Percentiles rank a stretch among this genome's conserved stretches.
These are phyloP conservation scores for Mrakia frigida DNA, from an alignment of 768 basidiomycete genomes.

Conservation along the genomic window DNA sequence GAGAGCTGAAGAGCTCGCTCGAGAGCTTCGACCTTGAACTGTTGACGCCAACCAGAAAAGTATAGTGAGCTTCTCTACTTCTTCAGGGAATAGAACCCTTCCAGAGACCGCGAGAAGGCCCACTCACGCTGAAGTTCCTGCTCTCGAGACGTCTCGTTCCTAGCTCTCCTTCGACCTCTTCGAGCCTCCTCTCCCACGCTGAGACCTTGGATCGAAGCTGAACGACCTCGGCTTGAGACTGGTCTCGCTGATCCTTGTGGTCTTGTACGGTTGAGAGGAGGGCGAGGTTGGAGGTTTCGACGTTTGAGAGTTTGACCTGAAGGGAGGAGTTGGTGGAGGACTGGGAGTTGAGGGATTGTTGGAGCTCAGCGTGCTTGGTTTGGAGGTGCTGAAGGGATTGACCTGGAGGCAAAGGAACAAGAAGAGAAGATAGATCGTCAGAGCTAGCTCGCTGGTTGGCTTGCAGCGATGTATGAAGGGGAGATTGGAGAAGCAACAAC, in stretches of 20 bases:
- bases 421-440: not conserved
- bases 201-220: conserved; percentile 15
- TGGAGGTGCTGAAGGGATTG: conserved; percentile 29
- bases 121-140: conserved; percentile 51
- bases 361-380: conserved; percentile 11
- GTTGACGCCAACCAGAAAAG: conserved; percentile 5
- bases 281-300: conserved; percentile 22
- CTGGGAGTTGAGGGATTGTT: conserved; percentile 15
- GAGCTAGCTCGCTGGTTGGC: not conserved
- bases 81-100: conserved; percentile 31
- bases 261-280: conserved; percentile 22
- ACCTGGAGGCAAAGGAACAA: not conserved
- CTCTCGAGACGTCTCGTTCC: conserved; percentile 68
- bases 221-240: conserved; percentile 1
- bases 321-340: not conserved
- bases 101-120: conserved; percentile 64
- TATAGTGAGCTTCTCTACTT: conserved; percentile 17
- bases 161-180: conserved; percentile 55
- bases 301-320: not conserved
- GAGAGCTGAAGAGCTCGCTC: conserved; percentile 74
- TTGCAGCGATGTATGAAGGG: not conserved
- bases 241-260: conserved; percentile 25
- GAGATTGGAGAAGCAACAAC: too few species aligned
- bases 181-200: conserved; percentile 28
- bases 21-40: conserved; percentile 84